Conservation (phyloP, 257 asterid species). For the Nemophila menziesii region DNA sequence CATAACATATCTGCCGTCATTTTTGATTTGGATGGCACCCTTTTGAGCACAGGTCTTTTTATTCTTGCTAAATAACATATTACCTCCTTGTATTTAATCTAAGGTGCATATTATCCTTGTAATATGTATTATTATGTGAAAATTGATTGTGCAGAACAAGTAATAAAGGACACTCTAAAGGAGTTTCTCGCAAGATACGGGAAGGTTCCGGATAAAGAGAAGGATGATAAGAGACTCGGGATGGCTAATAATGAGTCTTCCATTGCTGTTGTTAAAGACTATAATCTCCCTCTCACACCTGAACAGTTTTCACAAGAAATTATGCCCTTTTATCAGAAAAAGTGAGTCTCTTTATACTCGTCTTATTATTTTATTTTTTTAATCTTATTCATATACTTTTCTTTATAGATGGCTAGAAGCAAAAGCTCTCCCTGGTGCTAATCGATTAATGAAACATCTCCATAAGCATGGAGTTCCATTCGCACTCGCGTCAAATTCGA, state of each 20-base stretch:
- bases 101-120: no score
- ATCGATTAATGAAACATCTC: conserved; percentile 69
- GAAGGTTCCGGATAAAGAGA: conserved; percentile 48
- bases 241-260: conserved; percentile 41
- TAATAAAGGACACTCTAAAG: conserved; percentile 48
- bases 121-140: neutral
- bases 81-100: no score
- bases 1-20: conserved; percentile 38
- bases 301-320: conserved; percentile 47
- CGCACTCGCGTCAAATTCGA: conserved; percentile 79
- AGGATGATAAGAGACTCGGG: conserved; percentile 68
- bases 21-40: conserved; percentile 90
- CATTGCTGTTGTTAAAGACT: conserved; percentile 39
- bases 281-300: conserved; percentile 62
- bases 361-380: no score
- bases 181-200: conserved; percentile 60
- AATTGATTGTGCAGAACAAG: conserved; percentile 43
- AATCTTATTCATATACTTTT: conserved; percentile 5
- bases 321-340: conserved; percentile 58
- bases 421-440: conserved; percentile 80
- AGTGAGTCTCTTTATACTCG: conserved; percentile 29
- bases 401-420: conserved; percentile 54
- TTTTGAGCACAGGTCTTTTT: conserved; percentile 53
- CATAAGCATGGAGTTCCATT: conserved; percentile 53
- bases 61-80: no score